A percentile compares a stretch with the other conserved stretches of the same genome.
Evolutionary conservation across 805 yeast genomes (phyloP).

Genomic region (Metschnikowia henanensis): DNA sequence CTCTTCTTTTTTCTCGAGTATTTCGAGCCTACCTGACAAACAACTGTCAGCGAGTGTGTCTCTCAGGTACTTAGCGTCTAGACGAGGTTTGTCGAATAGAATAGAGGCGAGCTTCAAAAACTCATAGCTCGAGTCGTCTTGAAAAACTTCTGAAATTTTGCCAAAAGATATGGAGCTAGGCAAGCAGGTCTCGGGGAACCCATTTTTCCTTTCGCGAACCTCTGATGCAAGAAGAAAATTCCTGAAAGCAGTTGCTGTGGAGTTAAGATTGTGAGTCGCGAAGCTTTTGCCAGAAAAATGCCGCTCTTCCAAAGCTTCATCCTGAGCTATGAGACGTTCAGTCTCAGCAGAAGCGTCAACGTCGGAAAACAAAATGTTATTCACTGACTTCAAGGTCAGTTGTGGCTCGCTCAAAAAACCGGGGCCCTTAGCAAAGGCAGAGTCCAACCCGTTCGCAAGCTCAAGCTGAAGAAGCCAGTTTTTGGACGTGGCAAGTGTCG

Average conservation of each 20-base stretch:
- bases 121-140: constrained; percentile 24
- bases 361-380: constrained; percentile 48
- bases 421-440: constrained; percentile 37
- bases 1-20: constrained; percentile 38
- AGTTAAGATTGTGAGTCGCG: constrained; percentile 15
- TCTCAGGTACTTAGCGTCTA: constrained; percentile 6
- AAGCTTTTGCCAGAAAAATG: neutral
- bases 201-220: constrained; percentile 24
- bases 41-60: constrained; percentile 15
- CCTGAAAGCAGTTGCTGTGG: constrained; percentile 1
- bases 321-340: constrained; percentile 26
- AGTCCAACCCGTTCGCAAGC: constrained; percentile 46
- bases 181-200: constrained; percentile 25
- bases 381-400: constrained; percentile 39
- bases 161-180: constrained; percentile 18
- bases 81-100: constrained; percentile 44
- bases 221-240: constrained; percentile 18
- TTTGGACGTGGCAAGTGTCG: constrained; percentile 49
- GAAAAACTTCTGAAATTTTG: constrained; percentile 16
- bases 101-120: constrained; percentile 61
- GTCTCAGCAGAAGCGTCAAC: constrained; percentile 28
- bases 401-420: constrained; percentile 9
- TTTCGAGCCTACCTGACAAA: constrained; percentile 19
- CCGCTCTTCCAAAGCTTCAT: constrained; percentile 14
- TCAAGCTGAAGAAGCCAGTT: constrained; percentile 68